Base-by-base conservation (phyloP, 1,284 basidiomycete species). In the Malassezia psittaci region DNA sequence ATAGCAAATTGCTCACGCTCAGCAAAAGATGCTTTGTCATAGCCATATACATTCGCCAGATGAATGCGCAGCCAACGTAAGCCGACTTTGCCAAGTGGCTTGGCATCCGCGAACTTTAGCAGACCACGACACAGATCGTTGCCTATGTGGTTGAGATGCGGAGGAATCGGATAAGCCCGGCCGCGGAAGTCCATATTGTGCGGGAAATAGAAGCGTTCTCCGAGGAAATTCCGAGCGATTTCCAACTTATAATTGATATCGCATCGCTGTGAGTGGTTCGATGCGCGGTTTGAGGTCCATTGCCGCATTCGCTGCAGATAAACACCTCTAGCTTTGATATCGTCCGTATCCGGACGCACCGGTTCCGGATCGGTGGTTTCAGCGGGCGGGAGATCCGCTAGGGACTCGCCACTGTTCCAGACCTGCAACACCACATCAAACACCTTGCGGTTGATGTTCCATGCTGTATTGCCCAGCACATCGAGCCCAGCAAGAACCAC, bases 121-220 rank as follows among this genome's bases (percentile, higher is more conserved):
- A 99, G 78, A 11, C 91, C 88, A 73, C 93, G 85, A 64, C 85
- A 87, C 15, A 98, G 79, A 73, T 99, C 93, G 74, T 98, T 88
- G 18, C 93, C 93, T 51, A 96, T 88, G 68, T 98, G 94, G 68
- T 86, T 91, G 59, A 99, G 79, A 78, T 96, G 89, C 1, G 93
- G 90, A 0, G 94, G 91, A 50, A 96, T 85, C 3, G 94, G 93
- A 73, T 99, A 99, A 0, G 93, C 90, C 51, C 93, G 85, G 5
- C 94, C 94, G 61, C 93, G 84, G 82, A 98, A 99, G 76, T 99
- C 94, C 70, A 98, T 80, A 76, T 96, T 96, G 77, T 98, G 94
- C 0, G 93, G 93, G 60, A 94, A 81, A 77, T 90, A 98, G 75
- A 98, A 86, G 0, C 79, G 83, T 68, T 96, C 89, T 36, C 82